Base-by-base conservation (phyloP, 345 rosid species). In the Iberis pinnata region DNA sequence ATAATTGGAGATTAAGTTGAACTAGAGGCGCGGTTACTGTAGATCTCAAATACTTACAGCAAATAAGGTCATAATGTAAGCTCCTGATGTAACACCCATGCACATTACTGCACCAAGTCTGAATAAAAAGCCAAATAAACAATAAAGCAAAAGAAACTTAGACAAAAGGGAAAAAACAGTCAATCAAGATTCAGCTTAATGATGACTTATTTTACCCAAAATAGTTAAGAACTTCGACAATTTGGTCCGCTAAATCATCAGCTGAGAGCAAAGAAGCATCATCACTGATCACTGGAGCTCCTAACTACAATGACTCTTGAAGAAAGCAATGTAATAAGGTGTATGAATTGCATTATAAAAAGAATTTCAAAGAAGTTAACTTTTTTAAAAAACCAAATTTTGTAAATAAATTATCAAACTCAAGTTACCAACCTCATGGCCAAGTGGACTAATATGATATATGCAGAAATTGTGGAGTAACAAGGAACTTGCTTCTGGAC, bases 41-140 rank as follows among this genome's bases (percentile, higher is more conserved):
- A 53, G 51, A 50, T 42, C 43, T 53, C 59, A 58, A 19, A 53
- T 60, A 60, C 94, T 74, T 73, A 93, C 99, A 49, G 99, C 94
- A 72, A 93, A 93, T 26, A 86, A 60, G 35, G 97, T 81, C 61
- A 93, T 83, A 72, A 88, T 67, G 68, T 93, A 88, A 14, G 99
- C 99, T 72, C 99, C 99, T 22, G 95, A 94, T 38, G 92, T 83
- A 60, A 88, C 97, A 50, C 99, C 99, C 94, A 93, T 76, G 60
- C 99, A 93, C 97, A 88, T 88, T 20, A 93, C 99, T 50, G 87
- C 76, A 65, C 88, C 94, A 51, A 93, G 95, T 66, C 97, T 93
- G 66, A 17, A 44, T 15, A 44, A 60, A 48, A 56, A 16, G 18
- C 69, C 39, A n/a, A n/a, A 47, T 45, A 27, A 18, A 5, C 15